phyloP scores from a whole-genome alignment of 768 basidiomycete species.

The Boletus subparvulus region DNA sequence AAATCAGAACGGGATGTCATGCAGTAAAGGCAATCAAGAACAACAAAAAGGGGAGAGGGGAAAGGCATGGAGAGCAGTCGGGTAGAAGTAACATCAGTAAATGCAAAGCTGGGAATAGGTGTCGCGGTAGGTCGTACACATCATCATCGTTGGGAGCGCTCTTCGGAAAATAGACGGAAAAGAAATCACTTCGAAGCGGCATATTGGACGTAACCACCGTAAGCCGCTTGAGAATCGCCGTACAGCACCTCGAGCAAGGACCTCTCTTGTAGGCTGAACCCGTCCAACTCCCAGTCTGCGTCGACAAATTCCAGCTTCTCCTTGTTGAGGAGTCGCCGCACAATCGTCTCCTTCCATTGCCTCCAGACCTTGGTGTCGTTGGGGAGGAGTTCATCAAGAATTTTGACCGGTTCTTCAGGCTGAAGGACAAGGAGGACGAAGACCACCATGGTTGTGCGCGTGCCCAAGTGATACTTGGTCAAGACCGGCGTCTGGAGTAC shows the following conservation, averaged over 20 bases:
- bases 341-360: constrained; percentile 22
- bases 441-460: constrained; percentile 26
- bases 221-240: constrained; percentile 25
- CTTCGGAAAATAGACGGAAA: not conserved
- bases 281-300: constrained; percentile 22
- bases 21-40: no score
- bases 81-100: not conserved
- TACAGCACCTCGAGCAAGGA: constrained; percentile 25
- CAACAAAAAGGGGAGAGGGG: not conserved
- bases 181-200: constrained; percentile 5
- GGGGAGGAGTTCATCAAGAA: constrained; percentile 27
- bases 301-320: constrained; percentile 25
- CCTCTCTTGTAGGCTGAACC: constrained; percentile 16
- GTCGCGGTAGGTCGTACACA: not conserved
- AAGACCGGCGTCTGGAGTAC: constrained; percentile 25
- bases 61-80: not conserved
- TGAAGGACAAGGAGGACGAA: constrained; percentile 25
- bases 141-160: not conserved
- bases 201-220: constrained; percentile 21
- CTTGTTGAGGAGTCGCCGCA: constrained; percentile 13
- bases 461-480: constrained; percentile 27
- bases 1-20: no score
- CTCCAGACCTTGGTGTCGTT: constrained; percentile 28
- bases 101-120: not conserved
- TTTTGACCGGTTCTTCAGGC: constrained; percentile 18